Percentiles rank a stretch among this genome's conserved stretches.
Conservation (phyloP, 2,329 filamentous ascomycete genomes). For the Pseudogymnoascus sp. region DNA sequence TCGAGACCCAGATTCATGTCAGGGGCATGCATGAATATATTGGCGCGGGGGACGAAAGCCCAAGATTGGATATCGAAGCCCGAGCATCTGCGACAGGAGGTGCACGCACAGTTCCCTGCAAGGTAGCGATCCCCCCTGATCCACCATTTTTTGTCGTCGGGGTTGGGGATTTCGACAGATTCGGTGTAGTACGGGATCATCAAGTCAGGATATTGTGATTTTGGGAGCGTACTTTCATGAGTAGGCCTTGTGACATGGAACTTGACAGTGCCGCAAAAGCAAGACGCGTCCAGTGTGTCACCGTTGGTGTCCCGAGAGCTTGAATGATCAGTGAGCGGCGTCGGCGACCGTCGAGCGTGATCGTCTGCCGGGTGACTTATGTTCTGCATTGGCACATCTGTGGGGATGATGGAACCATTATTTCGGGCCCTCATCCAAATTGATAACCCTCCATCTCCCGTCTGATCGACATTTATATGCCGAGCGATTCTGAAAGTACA, state of each 20-base stretch:
- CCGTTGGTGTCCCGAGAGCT: background rate
- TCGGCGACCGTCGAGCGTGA: constrained; percentile 12
- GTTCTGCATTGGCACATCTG: constrained; percentile 12
- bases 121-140: constrained; percentile 35
- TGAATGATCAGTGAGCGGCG: constrained; percentile 11
- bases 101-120: constrained; percentile 54
- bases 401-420: constrained; percentile 23
- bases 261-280: constrained; percentile 48
- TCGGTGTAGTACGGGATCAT: constrained; percentile 40
- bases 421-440: constrained; percentile 38
- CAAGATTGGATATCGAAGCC: constrained; percentile 60
- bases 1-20: background rate
- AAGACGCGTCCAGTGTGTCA: constrained; percentile 36
- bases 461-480: constrained; percentile 35
- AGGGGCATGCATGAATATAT: constrained; percentile 43
- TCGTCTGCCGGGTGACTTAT: constrained; percentile 13
- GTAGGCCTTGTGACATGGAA: constrained; percentile 53
- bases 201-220: constrained; percentile 47
- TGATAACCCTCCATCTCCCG: constrained; percentile 44
- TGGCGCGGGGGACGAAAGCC: constrained; percentile 56
- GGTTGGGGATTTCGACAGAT: constrained; percentile 33
- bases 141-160: constrained; percentile 23
- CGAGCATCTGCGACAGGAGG: constrained; percentile 51
- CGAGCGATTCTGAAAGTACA: background rate
- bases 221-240: constrained; percentile 35